phyloP scores from a whole-genome alignment of 2,329 filamentous ascomycete species.

The Daldinia sp. region DNA sequence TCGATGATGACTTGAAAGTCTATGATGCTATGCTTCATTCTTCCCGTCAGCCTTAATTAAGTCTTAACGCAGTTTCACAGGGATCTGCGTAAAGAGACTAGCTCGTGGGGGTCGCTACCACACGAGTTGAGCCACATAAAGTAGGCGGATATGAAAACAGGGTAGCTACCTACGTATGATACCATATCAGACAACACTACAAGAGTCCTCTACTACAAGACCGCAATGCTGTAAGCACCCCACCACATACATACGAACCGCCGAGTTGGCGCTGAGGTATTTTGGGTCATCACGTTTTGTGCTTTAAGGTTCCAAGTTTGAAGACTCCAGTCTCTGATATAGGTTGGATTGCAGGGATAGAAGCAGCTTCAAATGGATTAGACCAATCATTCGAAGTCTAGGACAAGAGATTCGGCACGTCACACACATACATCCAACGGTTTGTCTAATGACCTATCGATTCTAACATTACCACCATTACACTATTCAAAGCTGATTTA shows the following conservation, averaged over 20 bases:
- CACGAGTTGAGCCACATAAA: slow-evolving; percentile 14
- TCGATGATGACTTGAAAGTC: neutral
- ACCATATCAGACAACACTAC: slow-evolving; percentile 10
- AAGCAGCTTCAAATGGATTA: neutral
- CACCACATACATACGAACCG: slow-evolving; percentile 7
- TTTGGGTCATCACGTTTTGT: slow-evolving; percentile 33
- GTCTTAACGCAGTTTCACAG: slow-evolving; percentile 8
- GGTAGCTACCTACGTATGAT: too few species aligned
- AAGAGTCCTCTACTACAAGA: too few species aligned
- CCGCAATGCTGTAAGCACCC: too few species aligned
- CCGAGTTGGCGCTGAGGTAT: slow-evolving; percentile 22
- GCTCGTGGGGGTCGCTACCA: slow-evolving; percentile 20
- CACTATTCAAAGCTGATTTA: slow-evolving; percentile 13
- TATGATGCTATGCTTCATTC: neutral
- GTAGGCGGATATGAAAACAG: neutral
- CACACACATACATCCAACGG: slow-evolving; percentile 14
- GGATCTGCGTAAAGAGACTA: slow-evolving; percentile 8
- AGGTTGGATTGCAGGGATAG: slow-evolving; percentile 23
- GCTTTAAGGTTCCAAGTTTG: slow-evolving; percentile 21
- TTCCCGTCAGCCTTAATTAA: neutral
- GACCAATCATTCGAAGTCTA: slow-evolving; percentile 22
- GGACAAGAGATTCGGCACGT: slow-evolving; percentile 21
- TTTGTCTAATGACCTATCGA: slow-evolving; percentile 9
- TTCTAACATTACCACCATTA: neutral
- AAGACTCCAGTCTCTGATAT: slow-evolving; percentile 28